Base-by-base conservation (phyloP, 2,329 filamentous ascomycete genomes). In the Dothideomycetes sp. region DNA sequence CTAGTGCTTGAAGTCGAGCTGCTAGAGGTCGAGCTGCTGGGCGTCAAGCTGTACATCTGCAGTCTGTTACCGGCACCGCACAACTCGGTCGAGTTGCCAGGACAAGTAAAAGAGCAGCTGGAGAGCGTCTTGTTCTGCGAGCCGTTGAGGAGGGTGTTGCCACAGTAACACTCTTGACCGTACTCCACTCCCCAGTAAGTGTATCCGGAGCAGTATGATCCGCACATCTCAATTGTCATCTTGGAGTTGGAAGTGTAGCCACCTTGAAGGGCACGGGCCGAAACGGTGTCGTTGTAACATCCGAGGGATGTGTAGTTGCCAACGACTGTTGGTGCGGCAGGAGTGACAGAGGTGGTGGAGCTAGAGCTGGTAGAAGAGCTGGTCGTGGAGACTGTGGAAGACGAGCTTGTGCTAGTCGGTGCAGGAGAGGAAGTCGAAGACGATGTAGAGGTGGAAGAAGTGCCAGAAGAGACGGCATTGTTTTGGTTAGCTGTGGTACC, bases 121-220 rank as follows among this genome's bases (percentile, higher is more conserved):
- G 44, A 44, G 34, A 49, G 46, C 15, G 48, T 43, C 14, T 49
- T 42, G 22, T 7, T 43, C 3, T 31, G 45, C 17, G 44, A 45
- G 5, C 44, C 41, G 7, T 41, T 35, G 5, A 34, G 42, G 19
- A 55, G 40, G 17, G 24, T 44, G 37, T 53, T 53, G 12, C 52
- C 52, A 19, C 54, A 57, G 46, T 48, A 44, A 43, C 63, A 66
- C 47, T 65, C 57, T 9, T 43, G 44, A 4, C 48, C 52, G 42
- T 58, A 61, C 43, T 64, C 59, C 18, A 58, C 50, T n/a, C 61
- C 63, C 34, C 61, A 64, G 45, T 55, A 64, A 31, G 49, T 44
- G 46, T 57, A 63, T 18, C 51, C 52, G 12, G 43, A 45, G 44
- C 53, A 56, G 22, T 41, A 43, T 3, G 47, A 42, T 12, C 50